These are phyloP conservation scores for Neofusicoccum sp. DNA, from an alignment of 2,329 filamentous ascomycete genomes.

Conservation along the genomic window DNA sequence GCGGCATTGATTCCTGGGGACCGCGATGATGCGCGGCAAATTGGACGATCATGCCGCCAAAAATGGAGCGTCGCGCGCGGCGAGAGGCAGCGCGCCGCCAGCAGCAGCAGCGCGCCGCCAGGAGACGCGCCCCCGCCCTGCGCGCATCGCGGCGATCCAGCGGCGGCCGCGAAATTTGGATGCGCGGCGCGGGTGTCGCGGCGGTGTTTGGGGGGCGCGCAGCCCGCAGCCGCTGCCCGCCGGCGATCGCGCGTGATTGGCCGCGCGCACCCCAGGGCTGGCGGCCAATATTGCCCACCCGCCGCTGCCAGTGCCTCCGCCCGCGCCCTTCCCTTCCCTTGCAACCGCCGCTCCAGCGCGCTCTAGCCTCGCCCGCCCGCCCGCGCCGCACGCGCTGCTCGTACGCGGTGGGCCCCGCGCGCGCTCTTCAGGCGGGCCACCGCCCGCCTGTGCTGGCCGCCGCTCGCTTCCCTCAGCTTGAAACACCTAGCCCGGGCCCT, in stretches of 20 bases:
- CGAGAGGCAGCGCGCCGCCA: neutral
- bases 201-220: neutral
- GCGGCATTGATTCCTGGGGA: neutral
- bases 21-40: conserved; percentile 12
- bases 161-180: neutral
- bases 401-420: conserved; percentile 10
- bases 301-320: neutral
- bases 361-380: neutral
- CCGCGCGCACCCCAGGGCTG: neutral
- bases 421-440: conserved; percentile 5
- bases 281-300: conserved; percentile 7
- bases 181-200: conserved; percentile 8
- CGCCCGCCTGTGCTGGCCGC: conserved; percentile 3
- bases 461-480: conserved; percentile 15
- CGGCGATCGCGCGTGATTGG: conserved; percentile 8
- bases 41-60: conserved; percentile 13
- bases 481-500: conserved; percentile 14
- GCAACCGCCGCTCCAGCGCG: neutral
- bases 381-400: conserved; percentile 11
- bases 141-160: neutral
- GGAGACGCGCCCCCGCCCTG: neutral
- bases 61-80: neutral
- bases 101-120: neutral
- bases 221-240: neutral
- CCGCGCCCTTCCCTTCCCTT: neutral